phyloP scores from a whole-genome alignment of 257 asterid species.

The Agastache rugosa region DNA sequence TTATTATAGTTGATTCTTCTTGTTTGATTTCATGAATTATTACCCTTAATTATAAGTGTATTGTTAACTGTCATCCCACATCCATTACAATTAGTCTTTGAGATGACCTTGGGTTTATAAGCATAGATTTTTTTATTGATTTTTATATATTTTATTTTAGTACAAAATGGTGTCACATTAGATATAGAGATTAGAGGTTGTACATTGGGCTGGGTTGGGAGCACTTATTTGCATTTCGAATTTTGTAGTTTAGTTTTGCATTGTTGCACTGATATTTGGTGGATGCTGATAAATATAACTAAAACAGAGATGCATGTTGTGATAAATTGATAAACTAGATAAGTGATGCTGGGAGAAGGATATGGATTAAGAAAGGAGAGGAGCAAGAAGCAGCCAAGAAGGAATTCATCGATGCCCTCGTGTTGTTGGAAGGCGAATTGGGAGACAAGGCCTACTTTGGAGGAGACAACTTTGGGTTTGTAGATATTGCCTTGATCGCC shows the following conservation, averaged over 20 bases:
- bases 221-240: no score
- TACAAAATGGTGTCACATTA: background rate
- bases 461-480: slow-evolving; percentile 59
- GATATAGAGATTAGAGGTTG: background rate
- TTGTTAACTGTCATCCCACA: background rate
- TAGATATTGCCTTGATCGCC: slow-evolving; percentile 53
- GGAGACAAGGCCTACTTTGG: slow-evolving; percentile 60
- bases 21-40: background rate
- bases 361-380: slow-evolving; percentile 55
- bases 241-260: no score
- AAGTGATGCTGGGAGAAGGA: slow-evolving; percentile 43
- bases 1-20: background rate
- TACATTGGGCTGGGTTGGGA: no score
- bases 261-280: no score
- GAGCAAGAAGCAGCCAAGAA: slow-evolving; percentile 60
- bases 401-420: slow-evolving; percentile 53
- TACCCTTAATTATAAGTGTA: background rate
- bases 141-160: background rate
- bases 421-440: slow-evolving; percentile 52
- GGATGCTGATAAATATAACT: no score
- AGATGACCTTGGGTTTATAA: background rate
- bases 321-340: slow-evolving; percentile 6
- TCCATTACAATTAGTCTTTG: background rate
- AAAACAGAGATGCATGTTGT: background rate
- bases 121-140: background rate